Conservation (phyloP, 306 rosid species). For the Cyclanthera cordifolia region DNA sequence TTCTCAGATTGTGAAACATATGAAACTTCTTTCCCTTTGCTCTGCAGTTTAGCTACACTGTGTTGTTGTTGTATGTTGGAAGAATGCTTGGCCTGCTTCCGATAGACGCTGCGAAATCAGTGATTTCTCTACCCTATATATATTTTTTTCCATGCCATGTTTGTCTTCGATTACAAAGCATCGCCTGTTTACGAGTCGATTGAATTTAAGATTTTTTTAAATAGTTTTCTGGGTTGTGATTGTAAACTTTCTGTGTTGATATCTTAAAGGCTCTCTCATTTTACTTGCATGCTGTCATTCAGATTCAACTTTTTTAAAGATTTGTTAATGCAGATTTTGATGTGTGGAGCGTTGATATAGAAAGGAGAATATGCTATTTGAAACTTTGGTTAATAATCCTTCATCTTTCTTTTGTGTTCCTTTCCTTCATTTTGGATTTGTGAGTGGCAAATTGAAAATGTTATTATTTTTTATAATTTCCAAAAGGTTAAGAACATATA, state of each 20-base stretch:
- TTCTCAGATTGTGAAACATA: neutral
- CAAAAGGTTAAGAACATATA: too few species aligned
- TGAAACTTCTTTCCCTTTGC: neutral
- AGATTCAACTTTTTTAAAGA: neutral
- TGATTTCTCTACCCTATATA: neutral
- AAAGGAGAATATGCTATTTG: too few species aligned
- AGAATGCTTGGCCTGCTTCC: slow-evolving; percentile 51
- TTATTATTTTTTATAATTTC: too few species aligned
- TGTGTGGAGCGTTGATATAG: neutral
- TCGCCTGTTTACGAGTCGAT: neutral
- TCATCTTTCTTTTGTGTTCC: neutral
- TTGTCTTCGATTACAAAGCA: neutral
- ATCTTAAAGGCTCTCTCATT: neutral
- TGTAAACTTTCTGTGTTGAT: neutral
- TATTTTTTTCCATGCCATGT: neutral
- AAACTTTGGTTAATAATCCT: too few species aligned
- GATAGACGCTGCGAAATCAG: slow-evolving; percentile 8
- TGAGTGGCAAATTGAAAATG: neutral
- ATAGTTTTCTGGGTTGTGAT: neutral
- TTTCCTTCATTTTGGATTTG: neutral
- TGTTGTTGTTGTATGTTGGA: slow-evolving; percentile 88
- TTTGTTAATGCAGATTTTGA: neutral
- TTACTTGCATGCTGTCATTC: neutral
- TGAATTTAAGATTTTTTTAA: neutral
- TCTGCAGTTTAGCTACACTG: slow-evolving; percentile 64